Conservation (phyloP, 1,139 yeast genomes). For the Magnusiomyces suaveolens region DNA sequence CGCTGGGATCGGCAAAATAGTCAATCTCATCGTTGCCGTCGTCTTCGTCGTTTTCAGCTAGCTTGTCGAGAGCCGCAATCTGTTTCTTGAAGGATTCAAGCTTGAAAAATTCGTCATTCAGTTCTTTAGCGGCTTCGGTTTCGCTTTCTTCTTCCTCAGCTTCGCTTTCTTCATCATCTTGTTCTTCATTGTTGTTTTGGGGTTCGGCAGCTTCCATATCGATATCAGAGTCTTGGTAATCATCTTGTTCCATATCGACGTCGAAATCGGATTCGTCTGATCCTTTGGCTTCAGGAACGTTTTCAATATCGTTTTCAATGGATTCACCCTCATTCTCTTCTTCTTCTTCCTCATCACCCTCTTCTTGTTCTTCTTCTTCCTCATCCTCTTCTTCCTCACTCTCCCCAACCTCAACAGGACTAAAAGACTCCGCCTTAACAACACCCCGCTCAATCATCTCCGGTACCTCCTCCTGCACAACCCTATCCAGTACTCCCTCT, state of each 20-base stretch:
- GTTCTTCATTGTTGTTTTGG: conserved; percentile 23
- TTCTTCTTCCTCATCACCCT: conserved; percentile 11
- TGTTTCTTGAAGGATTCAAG: conserved; percentile 80
- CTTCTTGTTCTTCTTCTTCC: conserved; percentile 14
- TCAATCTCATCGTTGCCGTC: conserved; percentile 69
- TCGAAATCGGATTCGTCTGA: conserved; percentile 6
- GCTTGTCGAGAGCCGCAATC: conserved; percentile 57
- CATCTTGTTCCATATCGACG: conserved; percentile 21
- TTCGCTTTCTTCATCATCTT: conserved; percentile 20
- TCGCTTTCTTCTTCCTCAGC: conserved; percentile 17
- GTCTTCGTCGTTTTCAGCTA: conserved; percentile 38
- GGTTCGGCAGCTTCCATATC: conserved; percentile 22
- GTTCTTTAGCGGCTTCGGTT: conserved; percentile 48
- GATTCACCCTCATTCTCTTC: conserved; percentile 16
- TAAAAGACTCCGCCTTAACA: conserved; percentile 17
- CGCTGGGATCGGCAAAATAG: conserved; percentile 26
- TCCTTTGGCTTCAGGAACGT: neutral
- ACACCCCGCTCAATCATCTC: conserved; percentile 12
- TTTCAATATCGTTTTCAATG: conserved; percentile 7
- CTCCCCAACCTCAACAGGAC: conserved; percentile 15
- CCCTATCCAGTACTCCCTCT: conserved; percentile 54
- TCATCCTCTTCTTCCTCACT: conserved; percentile 22
- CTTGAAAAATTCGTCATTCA: conserved; percentile 78
- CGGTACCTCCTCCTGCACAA: conserved; percentile 34
- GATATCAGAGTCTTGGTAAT: conserved; percentile 14